Evolutionary conservation across 768 basidiomycete species (phyloP), one percentile per base, ranked within the genome.

Genomic region (Lactifluus volemus): DNA sequence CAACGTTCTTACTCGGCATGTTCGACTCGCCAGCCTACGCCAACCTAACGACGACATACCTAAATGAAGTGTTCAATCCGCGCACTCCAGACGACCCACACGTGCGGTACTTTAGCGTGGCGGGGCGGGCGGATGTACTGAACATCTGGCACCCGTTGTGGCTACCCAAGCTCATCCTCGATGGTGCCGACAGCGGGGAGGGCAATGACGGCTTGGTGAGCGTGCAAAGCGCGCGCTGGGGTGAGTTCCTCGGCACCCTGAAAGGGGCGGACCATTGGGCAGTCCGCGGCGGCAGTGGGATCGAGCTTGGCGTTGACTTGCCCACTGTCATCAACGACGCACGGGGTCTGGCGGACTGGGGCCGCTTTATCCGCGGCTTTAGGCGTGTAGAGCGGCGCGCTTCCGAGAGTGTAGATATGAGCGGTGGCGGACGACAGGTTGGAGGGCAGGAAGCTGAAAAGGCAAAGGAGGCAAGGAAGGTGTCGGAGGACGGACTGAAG

Each of bases 201-300:
- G 95, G 93, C 0, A 95, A 97, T 70, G 95, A 98, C 68, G 93
- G 92, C 0, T 78, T 98, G 39, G 95, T 98, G 15, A 88, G 88
- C 15, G 79, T 99, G n/a, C 84, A 89, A 65, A 90, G 88, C 67
- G 92, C 97, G 5, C 84, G 85, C 65, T 98, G 96, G 95, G 97
- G 97, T 17, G 91, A 97, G 69, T 98, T 94, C 71, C 75, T 99
- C 36, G 97, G 97, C 4, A 83, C 83, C 17, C 77, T 98, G 68
- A 89, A 96, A 64, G 88, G 86, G 1, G 88, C 86, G 67, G 94
- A 99, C 76, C 97, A 99, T 69, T 99, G 97, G 97, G 89, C 96
- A 67, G 81, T 98, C 70, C 76, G 97, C 63, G 97, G 96, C 0
- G 86, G 91, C 21, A 74, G 86, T n/a, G 91, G 93, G 4, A 75